These are phyloP conservation scores for Cladophialophora immunda DNA, from an alignment of 2,329 filamentous ascomycete genomes.

Conservation along the genomic window DNA sequence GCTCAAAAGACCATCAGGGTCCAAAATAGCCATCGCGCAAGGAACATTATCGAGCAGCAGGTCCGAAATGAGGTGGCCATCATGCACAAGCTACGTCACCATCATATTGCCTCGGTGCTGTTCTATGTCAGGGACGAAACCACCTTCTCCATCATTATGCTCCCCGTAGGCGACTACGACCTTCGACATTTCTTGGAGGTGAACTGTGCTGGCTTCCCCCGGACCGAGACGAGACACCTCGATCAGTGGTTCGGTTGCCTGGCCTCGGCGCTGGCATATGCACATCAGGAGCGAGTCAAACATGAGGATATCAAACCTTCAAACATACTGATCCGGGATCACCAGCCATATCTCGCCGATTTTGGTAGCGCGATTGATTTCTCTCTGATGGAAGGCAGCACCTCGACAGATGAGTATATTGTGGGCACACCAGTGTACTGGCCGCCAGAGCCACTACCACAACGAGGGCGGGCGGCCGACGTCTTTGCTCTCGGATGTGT, in stretches of 20 bases:
- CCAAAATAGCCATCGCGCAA: constrained; percentile 2
- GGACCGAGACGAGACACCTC: constrained; percentile 3
- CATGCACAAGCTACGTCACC: constrained; percentile 12
- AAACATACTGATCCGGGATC: constrained; percentile 10
- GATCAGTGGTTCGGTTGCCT: constrained; percentile 11
- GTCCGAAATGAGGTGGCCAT: constrained; percentile 4
- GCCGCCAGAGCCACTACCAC: constrained; percentile 4
- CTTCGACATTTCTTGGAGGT: constrained; percentile 11
- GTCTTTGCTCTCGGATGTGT: constrained; percentile 12
- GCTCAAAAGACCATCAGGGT: constrained; percentile 11
- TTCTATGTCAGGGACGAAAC: constrained; percentile 7
- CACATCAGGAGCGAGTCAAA: constrained; percentile 10
- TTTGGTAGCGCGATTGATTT: constrained; percentile 11
- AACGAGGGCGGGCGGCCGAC: constrained; percentile 8
- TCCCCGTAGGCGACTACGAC: constrained; percentile 6
- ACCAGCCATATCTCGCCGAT: constrained; percentile 10
- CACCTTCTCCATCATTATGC: constrained; percentile 10
- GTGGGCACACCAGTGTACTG: constrained; percentile 11
- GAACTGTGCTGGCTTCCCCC: constrained; percentile 8
- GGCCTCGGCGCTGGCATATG: constrained; percentile 5
- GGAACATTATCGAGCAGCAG: constrained; percentile 1
- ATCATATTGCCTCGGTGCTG: constrained; percentile 9
- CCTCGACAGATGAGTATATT: constrained; percentile 7
- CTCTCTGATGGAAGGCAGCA: constrained; percentile 10
- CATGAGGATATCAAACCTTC: constrained; percentile 15